These are phyloP conservation scores for Vaccinium darrowii DNA, from an alignment of 148 eudicot species.

Conservation along the genomic window DNA sequence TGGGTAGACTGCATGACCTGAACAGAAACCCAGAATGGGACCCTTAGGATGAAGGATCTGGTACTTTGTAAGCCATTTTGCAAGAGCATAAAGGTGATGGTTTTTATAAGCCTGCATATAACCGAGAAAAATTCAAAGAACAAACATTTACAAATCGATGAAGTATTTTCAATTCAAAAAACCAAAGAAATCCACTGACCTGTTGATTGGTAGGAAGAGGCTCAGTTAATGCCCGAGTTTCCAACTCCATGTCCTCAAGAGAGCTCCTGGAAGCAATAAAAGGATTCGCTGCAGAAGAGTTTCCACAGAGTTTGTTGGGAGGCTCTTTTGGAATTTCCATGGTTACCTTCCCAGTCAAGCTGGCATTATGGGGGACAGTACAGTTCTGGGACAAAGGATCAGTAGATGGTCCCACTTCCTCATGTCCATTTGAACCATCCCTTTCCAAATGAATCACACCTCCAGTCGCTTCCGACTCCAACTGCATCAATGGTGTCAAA, in stretches of 20 bases:
- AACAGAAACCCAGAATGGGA: conserved; percentile 80
- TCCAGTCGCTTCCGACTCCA: conserved; percentile 74
- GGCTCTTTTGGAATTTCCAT: conserved; percentile 20
- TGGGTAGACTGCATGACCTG: conserved; percentile 90
- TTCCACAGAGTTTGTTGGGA: conserved; percentile 16
- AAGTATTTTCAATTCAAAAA: background rate
- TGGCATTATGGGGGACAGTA: conserved; percentile 13
- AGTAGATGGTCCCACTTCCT: conserved; percentile 15
- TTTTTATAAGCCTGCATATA: conserved; percentile 76
- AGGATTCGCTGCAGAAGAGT: conserved; percentile 26
- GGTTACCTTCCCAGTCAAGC: background rate
- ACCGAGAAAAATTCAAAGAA: conserved; percentile 15
- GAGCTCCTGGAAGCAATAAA: conserved; percentile 43
- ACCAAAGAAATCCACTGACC: conserved; percentile 34
- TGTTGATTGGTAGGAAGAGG: conserved; percentile 98
- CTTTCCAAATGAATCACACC: conserved; percentile 34
- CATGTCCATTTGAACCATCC: conserved; percentile 18
- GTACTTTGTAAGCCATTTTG: conserved; percentile 91
- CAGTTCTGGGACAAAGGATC: conserved; percentile 7
- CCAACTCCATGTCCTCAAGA: conserved; percentile 91
- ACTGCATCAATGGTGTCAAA: conserved; percentile 65
- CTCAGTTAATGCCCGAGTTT: conserved; percentile 90
- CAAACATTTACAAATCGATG: background rate
- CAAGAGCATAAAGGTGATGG: conserved; percentile 85
- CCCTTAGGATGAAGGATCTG: conserved; percentile 86